These are phyloP conservation scores for Calycina herbarum DNA, from an alignment of 2,329 filamentous ascomycete species.

Conservation along the genomic window DNA sequence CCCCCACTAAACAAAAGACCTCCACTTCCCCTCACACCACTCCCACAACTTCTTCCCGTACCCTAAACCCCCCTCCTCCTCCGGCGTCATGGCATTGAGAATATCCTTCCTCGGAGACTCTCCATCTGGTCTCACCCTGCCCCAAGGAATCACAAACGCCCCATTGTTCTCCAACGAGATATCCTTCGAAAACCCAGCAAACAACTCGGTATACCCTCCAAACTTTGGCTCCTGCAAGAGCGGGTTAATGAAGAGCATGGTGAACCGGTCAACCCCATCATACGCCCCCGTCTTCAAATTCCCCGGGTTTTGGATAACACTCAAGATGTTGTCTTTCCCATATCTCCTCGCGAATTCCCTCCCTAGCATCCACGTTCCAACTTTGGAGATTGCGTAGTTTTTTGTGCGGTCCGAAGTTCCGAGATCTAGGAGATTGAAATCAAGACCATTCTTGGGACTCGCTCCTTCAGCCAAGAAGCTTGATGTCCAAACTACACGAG, in stretches of 20 bases:
- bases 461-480: constrained; percentile 29
- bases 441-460: constrained; percentile 16
- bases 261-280: background rate
- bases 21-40: constrained; percentile 7
- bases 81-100: background rate
- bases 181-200: constrained; percentile 19
- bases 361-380: constrained; percentile 20
- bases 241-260: constrained; percentile 12
- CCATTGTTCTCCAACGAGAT: constrained; percentile 19
- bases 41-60: background rate
- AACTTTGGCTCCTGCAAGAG: constrained; percentile 15
- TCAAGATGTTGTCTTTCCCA: constrained; percentile 14
- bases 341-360: constrained; percentile 17
- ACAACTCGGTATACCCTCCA: constrained; percentile 28
- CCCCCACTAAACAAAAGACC: background rate
- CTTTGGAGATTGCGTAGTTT: constrained; percentile 24
- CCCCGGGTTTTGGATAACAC: constrained; percentile 24
- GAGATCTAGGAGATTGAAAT: constrained; percentile 19
- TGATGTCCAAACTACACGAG: constrained; percentile 34
- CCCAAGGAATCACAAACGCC: constrained; percentile 22
- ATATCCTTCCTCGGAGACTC: constrained; percentile 11
- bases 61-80: background rate
- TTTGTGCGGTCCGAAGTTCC: constrained; percentile 5
- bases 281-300: constrained; percentile 22
- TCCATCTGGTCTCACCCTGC: background rate